A percentile compares a stretch with the other conserved stretches of the same genome.
These are phyloP conservation scores for Fusarium circinatum DNA, from an alignment of 2,329 filamentous ascomycete species.

Conservation along the genomic window DNA sequence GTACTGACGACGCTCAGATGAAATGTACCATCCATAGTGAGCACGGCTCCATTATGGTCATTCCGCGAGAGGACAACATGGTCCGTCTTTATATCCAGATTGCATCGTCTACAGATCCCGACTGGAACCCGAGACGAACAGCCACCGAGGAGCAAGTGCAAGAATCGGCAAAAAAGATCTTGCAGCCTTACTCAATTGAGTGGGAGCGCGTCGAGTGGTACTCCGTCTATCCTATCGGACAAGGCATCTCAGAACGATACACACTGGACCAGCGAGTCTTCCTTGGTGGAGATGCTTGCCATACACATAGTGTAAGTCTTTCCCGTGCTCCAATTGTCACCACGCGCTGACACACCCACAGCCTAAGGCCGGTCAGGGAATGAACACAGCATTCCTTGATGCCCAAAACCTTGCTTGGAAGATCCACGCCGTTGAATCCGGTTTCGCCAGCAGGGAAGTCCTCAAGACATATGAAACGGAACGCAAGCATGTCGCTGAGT, in stretches of 20 bases:
- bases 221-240: conserved; percentile 80
- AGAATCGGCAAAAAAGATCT: conserved; percentile 70
- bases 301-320: conserved; percentile 75
- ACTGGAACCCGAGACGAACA: conserved; percentile 70
- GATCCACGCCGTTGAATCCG: conserved; percentile 87
- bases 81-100: conserved; percentile 78
- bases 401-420: conserved; percentile 96
- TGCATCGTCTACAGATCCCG: conserved; percentile 67
- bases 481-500: conserved; percentile 85
- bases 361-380: conserved; percentile 82
- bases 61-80: conserved; percentile 76
- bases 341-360: conserved; percentile 51
- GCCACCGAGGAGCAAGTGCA: conserved; percentile 73
- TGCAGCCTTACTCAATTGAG: conserved; percentile 73
- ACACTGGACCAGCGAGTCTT: conserved; percentile 77
- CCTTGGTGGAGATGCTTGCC: conserved; percentile 80
- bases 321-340: conserved; percentile 47
- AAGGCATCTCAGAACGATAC: conserved; percentile 76
- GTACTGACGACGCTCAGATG: conserved; percentile 65
- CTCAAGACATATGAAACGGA: conserved; percentile 89
- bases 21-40: conserved; percentile 81
- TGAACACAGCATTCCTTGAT: conserved; percentile 83
- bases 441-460: conserved; percentile 79
- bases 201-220: conserved; percentile 79
- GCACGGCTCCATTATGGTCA: conserved; percentile 81